These are phyloP conservation scores for Syzygium jambos DNA, from an alignment of 345 rosid genomes.

Conservation along the genomic window DNA sequence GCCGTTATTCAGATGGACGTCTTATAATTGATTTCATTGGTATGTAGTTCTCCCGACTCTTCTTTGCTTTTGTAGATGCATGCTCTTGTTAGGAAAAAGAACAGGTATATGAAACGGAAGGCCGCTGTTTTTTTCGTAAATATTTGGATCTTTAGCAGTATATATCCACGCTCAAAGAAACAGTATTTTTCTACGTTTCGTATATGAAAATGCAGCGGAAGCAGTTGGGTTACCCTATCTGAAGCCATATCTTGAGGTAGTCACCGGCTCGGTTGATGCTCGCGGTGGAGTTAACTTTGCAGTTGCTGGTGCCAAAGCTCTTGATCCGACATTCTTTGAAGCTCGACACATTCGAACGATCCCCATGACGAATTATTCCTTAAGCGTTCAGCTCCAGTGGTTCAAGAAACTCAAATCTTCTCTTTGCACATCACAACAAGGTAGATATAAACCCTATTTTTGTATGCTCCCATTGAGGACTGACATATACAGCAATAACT, in stretches of 20 bases:
- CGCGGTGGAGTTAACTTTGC: constrained; percentile 47
- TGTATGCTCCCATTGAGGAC: neutral
- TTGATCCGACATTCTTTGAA: constrained; percentile 27
- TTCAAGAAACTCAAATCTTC: constrained; percentile 53
- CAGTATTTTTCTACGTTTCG: neutral
- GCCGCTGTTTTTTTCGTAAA: neutral
- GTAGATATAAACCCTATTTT: constrained; percentile 9
- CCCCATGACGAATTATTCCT: constrained; percentile 37
- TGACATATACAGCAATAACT: neutral
- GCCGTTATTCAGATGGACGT: constrained; percentile 69
- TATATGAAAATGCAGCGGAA: constrained; percentile 40
- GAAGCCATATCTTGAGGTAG: constrained; percentile 38
- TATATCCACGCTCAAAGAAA: neutral
- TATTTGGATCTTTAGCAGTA: neutral
- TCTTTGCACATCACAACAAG: constrained; percentile 32
- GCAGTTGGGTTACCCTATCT: constrained; percentile 37
- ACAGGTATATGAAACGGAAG: neutral
- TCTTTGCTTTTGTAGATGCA: neutral
- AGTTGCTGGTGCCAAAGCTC: constrained; percentile 65
- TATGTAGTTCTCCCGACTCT: neutral
- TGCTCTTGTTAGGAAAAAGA: neutral
- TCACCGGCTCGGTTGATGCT: constrained; percentile 2
- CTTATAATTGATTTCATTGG: constrained; percentile 68
- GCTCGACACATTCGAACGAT: constrained; percentile 15
- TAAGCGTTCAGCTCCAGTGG: constrained; percentile 49